phyloP scores from a whole-genome alignment of 345 rosid genomes.

The Angophora floribunda region DNA sequence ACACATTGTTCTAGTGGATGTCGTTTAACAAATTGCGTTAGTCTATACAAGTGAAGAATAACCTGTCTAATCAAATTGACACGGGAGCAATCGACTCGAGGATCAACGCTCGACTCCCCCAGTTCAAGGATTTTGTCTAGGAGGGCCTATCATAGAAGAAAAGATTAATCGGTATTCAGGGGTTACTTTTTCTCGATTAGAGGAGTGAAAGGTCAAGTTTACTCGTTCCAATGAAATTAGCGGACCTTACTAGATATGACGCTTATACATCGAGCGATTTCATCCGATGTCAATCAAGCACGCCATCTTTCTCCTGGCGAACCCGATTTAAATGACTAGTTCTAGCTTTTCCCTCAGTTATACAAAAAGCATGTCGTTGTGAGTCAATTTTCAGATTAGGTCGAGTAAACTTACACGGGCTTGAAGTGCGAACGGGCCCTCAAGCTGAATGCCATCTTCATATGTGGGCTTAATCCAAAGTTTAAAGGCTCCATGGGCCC shows the following conservation, averaged over 20 bases:
- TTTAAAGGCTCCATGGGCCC: neutral
- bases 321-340: neutral
- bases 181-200: neutral
- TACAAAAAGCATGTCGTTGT: neutral
- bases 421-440: neutral
- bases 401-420: neutral
- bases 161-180: rapidly evolving
- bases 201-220: neutral
- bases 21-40: too few species aligned
- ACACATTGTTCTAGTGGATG: too few species aligned
- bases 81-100: neutral
- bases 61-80: neutral
- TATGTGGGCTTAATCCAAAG: neutral
- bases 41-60: neutral
- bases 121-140: neutral
- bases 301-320: neutral
- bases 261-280: neutral
- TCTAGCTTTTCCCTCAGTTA: neutral
- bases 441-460: neutral
- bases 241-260: neutral
- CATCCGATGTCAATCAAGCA: neutral
- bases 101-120: neutral
- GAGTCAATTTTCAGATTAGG: neutral
- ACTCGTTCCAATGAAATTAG: neutral
- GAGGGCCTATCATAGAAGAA: neutral